Evolutionary conservation across 2,329 filamentous ascomycete genomes (phyloP).

Genomic region (Exophiala calicioides): DNA sequence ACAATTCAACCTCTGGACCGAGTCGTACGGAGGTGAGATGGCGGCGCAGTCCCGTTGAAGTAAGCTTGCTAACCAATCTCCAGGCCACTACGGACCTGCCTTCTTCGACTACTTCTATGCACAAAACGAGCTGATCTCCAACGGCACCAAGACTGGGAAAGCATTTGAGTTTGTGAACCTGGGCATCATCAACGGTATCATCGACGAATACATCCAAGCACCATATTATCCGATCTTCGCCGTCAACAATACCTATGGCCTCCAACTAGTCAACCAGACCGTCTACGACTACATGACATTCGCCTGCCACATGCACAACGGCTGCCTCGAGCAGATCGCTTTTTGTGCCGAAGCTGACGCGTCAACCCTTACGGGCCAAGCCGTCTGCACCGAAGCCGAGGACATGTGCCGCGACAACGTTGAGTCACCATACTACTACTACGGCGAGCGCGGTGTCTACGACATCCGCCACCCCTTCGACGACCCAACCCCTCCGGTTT

Average conservation of each 20-base stretch:
- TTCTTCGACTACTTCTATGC: constrained; percentile 61
- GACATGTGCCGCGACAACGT: constrained; percentile 60
- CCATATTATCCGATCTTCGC: constrained; percentile 55
- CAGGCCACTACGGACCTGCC: constrained; percentile 54
- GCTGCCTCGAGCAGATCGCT: constrained; percentile 63
- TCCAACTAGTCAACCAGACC: constrained; percentile 57
- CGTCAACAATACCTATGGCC: constrained; percentile 58
- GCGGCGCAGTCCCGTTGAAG: neutral
- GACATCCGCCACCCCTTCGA: constrained; percentile 59
- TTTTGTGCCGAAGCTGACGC: constrained; percentile 65
- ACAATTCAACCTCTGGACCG: constrained; percentile 62
- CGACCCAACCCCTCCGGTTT: constrained; percentile 64
- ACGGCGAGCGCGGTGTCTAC: constrained; percentile 58
- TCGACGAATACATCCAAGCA: constrained; percentile 55
- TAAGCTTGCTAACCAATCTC: neutral
- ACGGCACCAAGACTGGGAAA: constrained; percentile 51
- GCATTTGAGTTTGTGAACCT: constrained; percentile 57
- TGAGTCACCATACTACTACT: constrained; percentile 58
- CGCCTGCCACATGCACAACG: constrained; percentile 61
- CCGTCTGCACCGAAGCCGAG: constrained; percentile 57
- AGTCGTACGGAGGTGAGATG: constrained; percentile 37
- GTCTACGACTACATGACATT: constrained; percentile 62
- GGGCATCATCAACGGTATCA: constrained; percentile 59
- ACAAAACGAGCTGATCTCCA: constrained; percentile 57
- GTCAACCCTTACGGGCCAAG: constrained; percentile 52